These are phyloP conservation scores for Zasmidium angulare DNA, from an alignment of 2,329 filamentous ascomycete species.

Conservation along the genomic window DNA sequence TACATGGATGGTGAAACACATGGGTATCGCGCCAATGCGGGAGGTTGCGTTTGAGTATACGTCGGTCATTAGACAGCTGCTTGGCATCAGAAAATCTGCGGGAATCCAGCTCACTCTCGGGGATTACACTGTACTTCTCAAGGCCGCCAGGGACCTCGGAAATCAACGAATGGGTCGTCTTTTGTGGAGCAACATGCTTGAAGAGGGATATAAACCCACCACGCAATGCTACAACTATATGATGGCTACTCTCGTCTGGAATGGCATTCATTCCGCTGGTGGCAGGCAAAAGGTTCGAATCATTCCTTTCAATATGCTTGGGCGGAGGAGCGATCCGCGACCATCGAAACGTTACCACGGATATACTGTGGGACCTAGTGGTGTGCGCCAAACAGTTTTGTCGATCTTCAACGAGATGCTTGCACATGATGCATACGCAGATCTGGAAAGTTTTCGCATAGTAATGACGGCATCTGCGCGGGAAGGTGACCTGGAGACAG, in stretches of 20 bases:
- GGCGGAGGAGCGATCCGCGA: conserved; percentile 15
- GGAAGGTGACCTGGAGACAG: conserved; percentile 50
- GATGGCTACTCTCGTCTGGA: conserved; percentile 52
- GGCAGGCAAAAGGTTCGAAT: conserved; percentile 42
- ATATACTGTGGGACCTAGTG: conserved; percentile 30
- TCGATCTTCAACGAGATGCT: conserved; percentile 52
- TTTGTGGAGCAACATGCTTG: conserved; percentile 49
- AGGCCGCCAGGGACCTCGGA: conserved; percentile 51
- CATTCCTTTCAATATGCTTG: conserved; percentile 33
- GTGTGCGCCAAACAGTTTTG: conserved; percentile 33
- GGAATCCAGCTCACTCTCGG: conserved; percentile 42
- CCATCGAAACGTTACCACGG: conserved; percentile 14
- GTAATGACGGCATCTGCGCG: conserved; percentile 54
- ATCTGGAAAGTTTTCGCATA: conserved; percentile 55
- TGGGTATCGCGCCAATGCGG: conserved; percentile 42
- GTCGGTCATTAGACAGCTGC: conserved; percentile 38
- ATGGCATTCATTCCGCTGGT: conserved; percentile 34
- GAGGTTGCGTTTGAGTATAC: conserved; percentile 43
- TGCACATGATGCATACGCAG: conserved; percentile 41
- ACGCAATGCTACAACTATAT: conserved; percentile 56
- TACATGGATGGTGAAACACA: conserved; percentile 43
- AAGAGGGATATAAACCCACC: conserved; percentile 44
- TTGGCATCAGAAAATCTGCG: conserved; percentile 38
- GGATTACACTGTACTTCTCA: conserved; percentile 56
- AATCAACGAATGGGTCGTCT: conserved; percentile 43